A percentile compares a stretch with the other conserved stretches of the same genome.
Conservation (phyloP, 257 asterid species). For the Plantago ovata region DNA sequence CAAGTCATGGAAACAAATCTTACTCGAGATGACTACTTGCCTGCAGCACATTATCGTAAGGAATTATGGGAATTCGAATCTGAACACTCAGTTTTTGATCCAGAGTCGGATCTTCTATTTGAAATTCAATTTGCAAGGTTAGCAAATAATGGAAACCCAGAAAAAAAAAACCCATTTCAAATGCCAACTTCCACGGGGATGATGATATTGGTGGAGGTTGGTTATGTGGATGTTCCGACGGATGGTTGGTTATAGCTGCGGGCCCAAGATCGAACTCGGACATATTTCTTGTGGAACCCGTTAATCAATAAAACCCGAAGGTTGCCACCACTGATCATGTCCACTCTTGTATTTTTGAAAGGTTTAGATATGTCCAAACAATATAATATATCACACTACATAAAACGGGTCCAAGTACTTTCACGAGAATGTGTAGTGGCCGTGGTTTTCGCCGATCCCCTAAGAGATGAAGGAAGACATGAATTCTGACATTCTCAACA, state of each 20-base stretch:
- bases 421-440: background rate
- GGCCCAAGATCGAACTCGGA: background rate
- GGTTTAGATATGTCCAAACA: background rate
- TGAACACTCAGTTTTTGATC: too few relatives aligned
- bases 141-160: background rate
- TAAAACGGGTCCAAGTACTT: slow-evolving; percentile 5
- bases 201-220: background rate
- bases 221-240: slow-evolving; percentile 3
- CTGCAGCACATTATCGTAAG: background rate
- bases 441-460: background rate
- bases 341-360: background rate
- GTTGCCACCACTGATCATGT: background rate
- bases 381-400: background rate
- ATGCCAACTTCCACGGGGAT: background rate
- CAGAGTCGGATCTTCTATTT: too few relatives aligned
- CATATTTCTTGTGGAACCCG: slow-evolving; percentile 10
- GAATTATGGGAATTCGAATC: too few relatives aligned
- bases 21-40: background rate
- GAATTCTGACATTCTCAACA: background rate
- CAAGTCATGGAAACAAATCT: slow-evolving; percentile 5
- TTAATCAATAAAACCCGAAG: background rate
- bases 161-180: background rate
- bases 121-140: background rate
- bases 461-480: background rate
- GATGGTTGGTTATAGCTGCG: slow-evolving; percentile 3